A percentile compares a stretch with the other conserved stretches of the same genome.
Conservation (phyloP, 2,329 filamentous ascomycete species). For the Fonsecaea monophora region DNA sequence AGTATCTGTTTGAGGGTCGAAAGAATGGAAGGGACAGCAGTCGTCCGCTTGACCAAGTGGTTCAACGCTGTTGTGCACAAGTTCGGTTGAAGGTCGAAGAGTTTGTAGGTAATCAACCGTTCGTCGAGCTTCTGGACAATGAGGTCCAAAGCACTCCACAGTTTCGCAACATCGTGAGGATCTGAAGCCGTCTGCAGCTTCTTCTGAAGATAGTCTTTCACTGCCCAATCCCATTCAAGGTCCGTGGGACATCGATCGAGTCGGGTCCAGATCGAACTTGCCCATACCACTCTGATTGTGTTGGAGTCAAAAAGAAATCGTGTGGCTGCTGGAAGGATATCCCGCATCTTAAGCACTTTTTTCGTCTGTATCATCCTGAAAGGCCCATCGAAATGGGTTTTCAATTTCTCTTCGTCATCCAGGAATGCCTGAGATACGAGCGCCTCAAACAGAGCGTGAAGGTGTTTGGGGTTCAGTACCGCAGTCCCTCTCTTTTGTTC, state of each 20-base stretch:
- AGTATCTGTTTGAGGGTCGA: constrained; percentile 74
- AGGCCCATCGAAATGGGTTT: constrained; percentile 75
- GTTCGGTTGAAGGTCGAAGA: constrained; percentile 79
- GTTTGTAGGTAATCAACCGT: constrained; percentile 75
- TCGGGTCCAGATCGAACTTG: constrained; percentile 70
- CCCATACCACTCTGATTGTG: constrained; percentile 69
- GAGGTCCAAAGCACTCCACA: constrained; percentile 79
- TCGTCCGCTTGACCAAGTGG: constrained; percentile 68
- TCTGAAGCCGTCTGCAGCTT: constrained; percentile 69
- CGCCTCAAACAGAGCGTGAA: constrained; percentile 85
- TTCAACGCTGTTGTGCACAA: constrained; percentile 66
- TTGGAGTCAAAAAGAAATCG: constrained; percentile 82
- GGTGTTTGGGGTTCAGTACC: constrained; percentile 63
- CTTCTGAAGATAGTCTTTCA: constrained; percentile 73
- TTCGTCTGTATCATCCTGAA: constrained; percentile 81
- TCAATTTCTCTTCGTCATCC: constrained; percentile 59
- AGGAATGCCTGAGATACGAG: constrained; percentile 84
- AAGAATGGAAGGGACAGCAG: constrained; percentile 72
- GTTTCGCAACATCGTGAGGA: constrained; percentile 66
- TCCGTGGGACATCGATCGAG: constrained; percentile 69
- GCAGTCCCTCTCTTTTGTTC: constrained; percentile 59
- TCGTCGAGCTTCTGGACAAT: constrained; percentile 77
- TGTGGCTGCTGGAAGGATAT: constrained; percentile 80
- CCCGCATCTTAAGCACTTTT: constrained; percentile 76
- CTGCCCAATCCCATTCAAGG: constrained; percentile 85